Conservation (phyloP, 108 stramenopile species). For the Mayamaea pseudoterrestris region DNA sequence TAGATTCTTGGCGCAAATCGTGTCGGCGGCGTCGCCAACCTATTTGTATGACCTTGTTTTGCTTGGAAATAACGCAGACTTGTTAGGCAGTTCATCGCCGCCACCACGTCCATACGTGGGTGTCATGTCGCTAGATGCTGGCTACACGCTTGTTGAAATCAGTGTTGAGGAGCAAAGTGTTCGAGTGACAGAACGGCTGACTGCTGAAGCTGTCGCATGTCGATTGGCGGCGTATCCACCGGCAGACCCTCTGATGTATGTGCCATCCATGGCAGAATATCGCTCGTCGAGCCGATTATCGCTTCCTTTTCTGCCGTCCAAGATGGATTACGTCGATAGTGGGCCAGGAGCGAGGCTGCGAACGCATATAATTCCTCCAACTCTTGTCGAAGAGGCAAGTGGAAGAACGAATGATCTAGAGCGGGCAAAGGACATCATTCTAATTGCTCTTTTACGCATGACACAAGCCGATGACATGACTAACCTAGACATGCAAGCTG, state of each 20-base stretch:
- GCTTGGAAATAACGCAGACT: slow-evolving; percentile 19
- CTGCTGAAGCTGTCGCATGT: slow-evolving; percentile 75
- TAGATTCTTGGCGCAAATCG: slow-evolving; percentile 72
- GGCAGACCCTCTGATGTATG: slow-evolving; percentile 59
- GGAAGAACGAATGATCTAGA: slow-evolving; percentile 27
- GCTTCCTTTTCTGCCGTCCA: slow-evolving; percentile 2
- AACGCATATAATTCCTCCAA: slow-evolving; percentile 25
- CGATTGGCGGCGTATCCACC: slow-evolving; percentile 67
- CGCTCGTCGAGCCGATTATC: slow-evolving; percentile 13
- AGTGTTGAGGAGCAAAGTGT: slow-evolving; percentile 57
- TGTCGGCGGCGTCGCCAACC: slow-evolving; percentile 81
- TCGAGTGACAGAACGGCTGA: slow-evolving; percentile 61
- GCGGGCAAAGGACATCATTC: slow-evolving; percentile 30
- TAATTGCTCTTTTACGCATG: slow-evolving; percentile 22
- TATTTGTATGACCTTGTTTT: slow-evolving; percentile 82
- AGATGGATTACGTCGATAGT: not conserved
- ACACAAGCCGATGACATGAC: not conserved
- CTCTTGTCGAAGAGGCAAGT: slow-evolving; percentile 18
- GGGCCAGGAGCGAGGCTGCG: slow-evolving; percentile 12
- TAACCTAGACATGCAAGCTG: not conserved
- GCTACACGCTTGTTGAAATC: slow-evolving; percentile 69
- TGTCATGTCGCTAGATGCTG: slow-evolving; percentile 48
- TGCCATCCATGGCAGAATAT: slow-evolving; percentile 25
- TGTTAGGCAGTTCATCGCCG: slow-evolving; percentile 8
- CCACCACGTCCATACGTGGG: slow-evolving; percentile 66